Evolutionary conservation across 139 green algal species (phyloP).

Genomic region (Diplosphaera chodatii): DNA sequence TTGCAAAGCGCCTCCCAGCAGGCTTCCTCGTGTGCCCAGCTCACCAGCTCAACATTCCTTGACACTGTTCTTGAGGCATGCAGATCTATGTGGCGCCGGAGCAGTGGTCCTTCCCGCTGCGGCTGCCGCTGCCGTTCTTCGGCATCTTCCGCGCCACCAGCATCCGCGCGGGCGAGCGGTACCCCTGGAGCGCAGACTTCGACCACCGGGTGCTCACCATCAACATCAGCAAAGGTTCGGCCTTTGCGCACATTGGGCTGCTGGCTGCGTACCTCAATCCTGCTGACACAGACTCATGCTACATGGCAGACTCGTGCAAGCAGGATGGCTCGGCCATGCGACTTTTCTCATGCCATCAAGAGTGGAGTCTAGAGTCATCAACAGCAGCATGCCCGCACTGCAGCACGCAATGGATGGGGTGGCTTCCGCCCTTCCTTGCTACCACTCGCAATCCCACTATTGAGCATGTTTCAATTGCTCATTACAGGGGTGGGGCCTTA

Average conservation of each 20-base stretch:
- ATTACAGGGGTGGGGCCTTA: conserved; percentile 28
- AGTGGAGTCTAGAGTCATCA: too few species aligned
- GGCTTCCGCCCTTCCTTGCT: too few species aligned
- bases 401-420: too few species aligned
- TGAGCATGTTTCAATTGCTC: not conserved
- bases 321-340: too few species aligned
- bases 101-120: conserved; percentile 81
- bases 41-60: not conserved
- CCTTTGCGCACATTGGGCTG: too few species aligned
- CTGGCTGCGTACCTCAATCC: not conserved
- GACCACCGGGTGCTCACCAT: conserved; percentile 15
- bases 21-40: too few species aligned
- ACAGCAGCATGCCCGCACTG: too few species aligned
- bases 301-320: not conserved
- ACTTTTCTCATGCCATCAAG: too few species aligned
- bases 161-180: conserved; percentile 20
- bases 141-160: conserved; percentile 69
- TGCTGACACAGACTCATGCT: not conserved
- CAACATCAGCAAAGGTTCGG: not conserved
- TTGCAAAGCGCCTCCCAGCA: too few species aligned
- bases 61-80: not conserved
- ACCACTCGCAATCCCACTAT: not conserved
- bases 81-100: not conserved
- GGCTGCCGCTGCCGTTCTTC: conserved; percentile 67
- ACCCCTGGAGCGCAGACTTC: conserved; percentile 74